A percentile compares a stretch with the other conserved stretches of the same genome.
Conservation (phyloP, 2,329 filamentous ascomycete genomes). For the Biscogniauxia sp. region DNA sequence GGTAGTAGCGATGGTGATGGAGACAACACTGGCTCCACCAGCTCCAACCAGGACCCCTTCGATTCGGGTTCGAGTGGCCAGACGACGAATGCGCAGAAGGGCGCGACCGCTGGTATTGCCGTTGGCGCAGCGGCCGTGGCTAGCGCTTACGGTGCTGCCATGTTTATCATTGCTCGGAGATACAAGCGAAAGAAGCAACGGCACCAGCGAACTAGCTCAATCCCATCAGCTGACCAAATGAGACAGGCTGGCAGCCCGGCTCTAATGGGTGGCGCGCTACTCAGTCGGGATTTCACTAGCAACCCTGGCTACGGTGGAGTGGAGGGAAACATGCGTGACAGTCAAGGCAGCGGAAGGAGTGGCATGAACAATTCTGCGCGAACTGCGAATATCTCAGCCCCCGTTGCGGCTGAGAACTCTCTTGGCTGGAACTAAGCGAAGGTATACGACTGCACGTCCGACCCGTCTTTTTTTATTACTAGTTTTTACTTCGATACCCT, state of each 20-base stretch:
- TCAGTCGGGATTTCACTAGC: conserved; percentile 53
- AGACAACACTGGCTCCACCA: conserved; percentile 30
- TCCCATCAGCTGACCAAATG: conserved; percentile 59
- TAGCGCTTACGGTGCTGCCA: conserved; percentile 85
- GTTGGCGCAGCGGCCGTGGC: conserved; percentile 75
- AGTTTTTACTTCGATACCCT: conserved; percentile 44
- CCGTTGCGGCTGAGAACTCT: conserved; percentile 90
- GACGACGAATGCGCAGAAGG: conserved; percentile 56
- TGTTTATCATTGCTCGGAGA: conserved; percentile 88
- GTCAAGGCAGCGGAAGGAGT: conserved; percentile 64
- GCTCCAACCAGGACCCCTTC: conserved; percentile 40
- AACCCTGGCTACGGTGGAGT: conserved; percentile 47
- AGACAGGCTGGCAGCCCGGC: conserved; percentile 54
- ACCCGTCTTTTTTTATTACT: conserved; percentile 31
- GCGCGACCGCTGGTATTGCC: conserved; percentile 67
- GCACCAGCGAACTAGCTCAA: conserved; percentile 74
- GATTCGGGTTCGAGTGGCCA: conserved; percentile 37
- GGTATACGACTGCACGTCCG: conserved; percentile 33
- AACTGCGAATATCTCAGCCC: conserved; percentile 74
- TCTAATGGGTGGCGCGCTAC: conserved; percentile 68
- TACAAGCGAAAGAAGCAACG: conserved; percentile 83
- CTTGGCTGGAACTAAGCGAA: conserved; percentile 82
- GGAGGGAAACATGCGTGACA: conserved; percentile 46
- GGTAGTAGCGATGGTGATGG: conserved; percentile 39
- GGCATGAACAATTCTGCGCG: conserved; percentile 53